phyloP scores from a whole-genome alignment of 768 basidiomycete species.

The Xanthoconium purpureum region DNA sequence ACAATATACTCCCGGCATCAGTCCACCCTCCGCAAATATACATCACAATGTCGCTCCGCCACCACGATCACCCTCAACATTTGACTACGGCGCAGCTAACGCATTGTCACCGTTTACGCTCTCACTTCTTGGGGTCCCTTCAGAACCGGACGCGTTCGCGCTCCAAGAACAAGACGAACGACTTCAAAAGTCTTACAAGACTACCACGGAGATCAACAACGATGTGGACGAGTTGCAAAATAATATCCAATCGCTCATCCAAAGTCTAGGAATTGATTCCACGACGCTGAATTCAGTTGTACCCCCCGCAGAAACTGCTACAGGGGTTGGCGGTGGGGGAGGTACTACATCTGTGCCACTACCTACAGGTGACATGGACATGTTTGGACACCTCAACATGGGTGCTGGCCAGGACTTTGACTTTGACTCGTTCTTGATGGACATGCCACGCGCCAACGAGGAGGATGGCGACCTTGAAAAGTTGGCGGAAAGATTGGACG shows the following conservation, averaged over 20 bases:
- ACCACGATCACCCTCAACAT: slow-evolving; percentile 15
- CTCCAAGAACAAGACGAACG: slow-evolving; percentile 39
- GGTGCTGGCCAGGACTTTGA: slow-evolving; percentile 31
- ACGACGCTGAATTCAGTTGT: slow-evolving; percentile 14
- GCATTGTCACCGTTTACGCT: slow-evolving; percentile 25
- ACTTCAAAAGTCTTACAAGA: slow-evolving; percentile 56
- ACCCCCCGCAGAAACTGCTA: slow-evolving; percentile 4
- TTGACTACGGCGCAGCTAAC: slow-evolving; percentile 22
- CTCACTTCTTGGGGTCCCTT: slow-evolving; percentile 22
- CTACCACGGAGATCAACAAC: slow-evolving; percentile 60
- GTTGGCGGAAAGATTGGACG: slow-evolving; percentile 33
- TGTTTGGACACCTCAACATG: slow-evolving; percentile 16
- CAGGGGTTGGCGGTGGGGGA: slow-evolving; percentile 11
- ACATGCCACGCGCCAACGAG: slow-evolving; percentile 33
- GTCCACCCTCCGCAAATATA: neutral
- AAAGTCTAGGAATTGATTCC: slow-evolving; percentile 66
- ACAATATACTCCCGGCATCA: slow-evolving; percentile 2
- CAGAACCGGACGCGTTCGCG: slow-evolving; percentile 32
- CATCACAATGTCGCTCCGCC: slow-evolving; percentile 10
- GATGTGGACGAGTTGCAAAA: slow-evolving; percentile 70
- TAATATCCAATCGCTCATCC: slow-evolving; percentile 69
- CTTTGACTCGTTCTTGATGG: slow-evolving; percentile 40
- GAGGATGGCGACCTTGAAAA: slow-evolving; percentile 32
- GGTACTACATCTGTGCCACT: neutral
- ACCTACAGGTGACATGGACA: slow-evolving; percentile 9